Evolutionary conservation across 1,284 basidiomycete genomes (phyloP).

Genomic region (Cutaneotrichosporon sp.): DNA sequence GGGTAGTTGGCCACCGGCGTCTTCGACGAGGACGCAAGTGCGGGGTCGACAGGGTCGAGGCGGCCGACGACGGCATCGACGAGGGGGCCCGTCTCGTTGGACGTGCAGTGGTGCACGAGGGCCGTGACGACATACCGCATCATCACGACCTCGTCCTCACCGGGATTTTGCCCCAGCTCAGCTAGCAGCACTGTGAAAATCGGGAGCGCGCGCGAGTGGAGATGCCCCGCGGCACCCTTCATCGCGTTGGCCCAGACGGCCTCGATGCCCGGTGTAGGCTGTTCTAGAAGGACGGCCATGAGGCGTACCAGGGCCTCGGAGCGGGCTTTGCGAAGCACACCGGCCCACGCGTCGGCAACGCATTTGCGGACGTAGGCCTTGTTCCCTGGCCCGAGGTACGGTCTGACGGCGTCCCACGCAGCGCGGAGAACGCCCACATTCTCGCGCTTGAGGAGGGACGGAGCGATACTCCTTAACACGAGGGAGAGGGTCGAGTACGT

Average conservation of each 20-base stretch:
- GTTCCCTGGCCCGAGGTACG: slow-evolving; percentile 34
- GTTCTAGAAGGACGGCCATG: slow-evolving; percentile 31
- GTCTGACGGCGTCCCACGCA: slow-evolving; percentile 35
- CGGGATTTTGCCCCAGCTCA: slow-evolving; percentile 22
- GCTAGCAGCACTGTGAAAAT: slow-evolving; percentile 57
- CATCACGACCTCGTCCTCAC: slow-evolving; percentile 48
- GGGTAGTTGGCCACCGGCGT: neutral
- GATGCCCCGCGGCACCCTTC: slow-evolving; percentile 60
- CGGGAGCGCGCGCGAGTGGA: slow-evolving; percentile 68
- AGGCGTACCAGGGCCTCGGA: slow-evolving; percentile 33
- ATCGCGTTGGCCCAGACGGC: slow-evolving; percentile 38
- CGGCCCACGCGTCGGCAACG: slow-evolving; percentile 47
- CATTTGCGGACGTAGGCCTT: slow-evolving; percentile 46
- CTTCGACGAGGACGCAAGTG: slow-evolving; percentile 15
- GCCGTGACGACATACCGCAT: slow-evolving; percentile 59
- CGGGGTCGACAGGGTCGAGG: slow-evolving; percentile 13
- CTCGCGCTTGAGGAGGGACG: slow-evolving; percentile 32
- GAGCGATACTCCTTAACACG: slow-evolving; percentile 37
- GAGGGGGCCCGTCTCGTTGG: slow-evolving; percentile 60
- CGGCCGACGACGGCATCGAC: slow-evolving; percentile 51
- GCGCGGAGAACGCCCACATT: slow-evolving; percentile 18
- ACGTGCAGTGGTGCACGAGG: slow-evolving; percentile 68
- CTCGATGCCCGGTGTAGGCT: slow-evolving; percentile 34
- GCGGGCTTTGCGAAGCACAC: slow-evolving; percentile 40
- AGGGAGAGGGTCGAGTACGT: slow-evolving; percentile 47